Evolutionary conservation across 1,284 basidiomycete genomes (phyloP).

Genomic region (Hemileia vastatrix): DNA sequence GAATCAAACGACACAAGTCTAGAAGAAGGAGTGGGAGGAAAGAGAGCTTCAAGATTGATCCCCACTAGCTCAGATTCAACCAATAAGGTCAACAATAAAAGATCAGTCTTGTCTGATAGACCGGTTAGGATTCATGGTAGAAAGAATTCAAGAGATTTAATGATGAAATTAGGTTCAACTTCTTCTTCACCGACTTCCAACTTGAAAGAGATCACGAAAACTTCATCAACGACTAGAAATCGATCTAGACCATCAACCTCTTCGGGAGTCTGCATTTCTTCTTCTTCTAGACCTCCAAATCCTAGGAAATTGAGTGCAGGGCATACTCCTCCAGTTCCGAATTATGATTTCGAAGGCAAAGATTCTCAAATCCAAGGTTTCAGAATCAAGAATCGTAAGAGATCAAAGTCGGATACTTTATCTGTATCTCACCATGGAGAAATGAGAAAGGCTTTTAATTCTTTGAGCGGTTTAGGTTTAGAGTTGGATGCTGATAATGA

Average conservation of each 20-base stretch:
- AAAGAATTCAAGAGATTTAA: neutral
- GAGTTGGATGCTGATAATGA: too few relatives aligned
- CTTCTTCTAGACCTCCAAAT: neutral
- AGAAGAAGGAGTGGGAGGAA: too few relatives aligned
- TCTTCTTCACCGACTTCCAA: neutral
- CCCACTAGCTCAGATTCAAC: too few relatives aligned
- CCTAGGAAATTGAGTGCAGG: neutral
- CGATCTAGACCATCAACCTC: neutral
- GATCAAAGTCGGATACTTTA: neutral
- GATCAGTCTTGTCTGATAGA: too few relatives aligned
- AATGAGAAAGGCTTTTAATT: too few relatives aligned
- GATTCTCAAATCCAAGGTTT: neutral
- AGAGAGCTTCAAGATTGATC: too few relatives aligned
- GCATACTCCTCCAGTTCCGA: neutral
- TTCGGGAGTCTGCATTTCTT: neutral
- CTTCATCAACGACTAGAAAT: neutral
- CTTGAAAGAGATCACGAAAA: neutral
- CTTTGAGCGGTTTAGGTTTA: too few relatives aligned
- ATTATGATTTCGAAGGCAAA: neutral
- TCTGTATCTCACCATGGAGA: too few relatives aligned
- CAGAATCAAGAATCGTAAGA: neutral
- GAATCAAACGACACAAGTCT: too few relatives aligned
- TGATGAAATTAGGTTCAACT: neutral
- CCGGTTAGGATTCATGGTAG: neutral
- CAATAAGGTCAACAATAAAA: too few relatives aligned